A percentile compares a stretch with the other conserved stretches of the same genome.
Conservation (phyloP, 2,329 filamentous ascomycete species). For the Aspergillus pseudoterreus region DNA sequence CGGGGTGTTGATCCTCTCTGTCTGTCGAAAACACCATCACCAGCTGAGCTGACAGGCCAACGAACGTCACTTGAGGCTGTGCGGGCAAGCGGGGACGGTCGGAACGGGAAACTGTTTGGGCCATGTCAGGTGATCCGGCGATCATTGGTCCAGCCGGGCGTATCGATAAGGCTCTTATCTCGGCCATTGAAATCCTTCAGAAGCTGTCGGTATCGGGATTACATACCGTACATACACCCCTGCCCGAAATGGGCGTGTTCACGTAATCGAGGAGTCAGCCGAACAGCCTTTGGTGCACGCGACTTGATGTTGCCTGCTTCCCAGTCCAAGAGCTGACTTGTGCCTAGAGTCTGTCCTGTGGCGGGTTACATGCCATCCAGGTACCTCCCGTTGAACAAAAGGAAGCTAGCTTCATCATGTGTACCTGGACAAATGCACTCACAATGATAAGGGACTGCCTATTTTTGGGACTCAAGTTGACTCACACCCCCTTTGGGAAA, state of each 20-base stretch:
- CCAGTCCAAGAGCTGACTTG: neutral
- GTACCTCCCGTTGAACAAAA: neutral
- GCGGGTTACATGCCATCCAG: neutral
- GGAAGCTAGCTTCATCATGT: too few species aligned
- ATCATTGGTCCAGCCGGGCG: slow-evolving; percentile 4
- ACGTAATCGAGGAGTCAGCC: slow-evolving; percentile 6
- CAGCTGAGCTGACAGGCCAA: slow-evolving; percentile 2
- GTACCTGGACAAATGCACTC: too few species aligned
- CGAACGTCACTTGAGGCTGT: slow-evolving; percentile 15
- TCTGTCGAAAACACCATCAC: too few species aligned
- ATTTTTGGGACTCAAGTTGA: slow-evolving; percentile 4
- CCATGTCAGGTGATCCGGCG: slow-evolving; percentile 14
- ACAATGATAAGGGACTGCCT: neutral
- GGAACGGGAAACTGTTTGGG: slow-evolving; percentile 2
- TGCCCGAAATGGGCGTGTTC: neutral
- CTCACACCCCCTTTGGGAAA: slow-evolving; percentile 1
- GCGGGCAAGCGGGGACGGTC: slow-evolving; percentile 10
- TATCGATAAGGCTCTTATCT: slow-evolving; percentile 17
- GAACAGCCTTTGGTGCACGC: slow-evolving; percentile 8
- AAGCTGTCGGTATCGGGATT: neutral
- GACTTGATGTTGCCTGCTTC: slow-evolving; percentile 1
- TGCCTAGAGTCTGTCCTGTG: neutral
- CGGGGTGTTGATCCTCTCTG: too few species aligned
- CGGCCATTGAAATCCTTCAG: neutral
- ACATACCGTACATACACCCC: neutral